Evolutionary conservation across 345 rosid genomes (phyloP), one percentile per base, ranked within the genome.

Genomic region (Pelargonium nanum): DNA sequence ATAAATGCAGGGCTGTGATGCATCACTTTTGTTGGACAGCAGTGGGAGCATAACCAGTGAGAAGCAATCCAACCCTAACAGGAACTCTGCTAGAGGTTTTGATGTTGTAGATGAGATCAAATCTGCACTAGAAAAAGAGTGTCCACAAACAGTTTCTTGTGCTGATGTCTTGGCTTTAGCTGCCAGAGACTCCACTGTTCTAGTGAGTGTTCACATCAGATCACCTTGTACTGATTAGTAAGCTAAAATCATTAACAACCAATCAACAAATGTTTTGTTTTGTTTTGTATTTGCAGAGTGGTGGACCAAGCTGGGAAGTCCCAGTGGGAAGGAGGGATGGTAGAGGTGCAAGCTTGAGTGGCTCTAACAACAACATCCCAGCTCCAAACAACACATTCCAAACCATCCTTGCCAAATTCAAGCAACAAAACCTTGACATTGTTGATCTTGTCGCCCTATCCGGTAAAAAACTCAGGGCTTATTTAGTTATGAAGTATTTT

Each of bases 121-220:
- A 70, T 67, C 78, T 63, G 93, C 88, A 17, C 26, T 89, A 2
- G 98, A 89, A 71, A 81, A 81, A 68, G 80, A 72, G 71, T 89
- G 96, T 52, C 95, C 96, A 61, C 63, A 71, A 19, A 89, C 75
- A 2, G 95, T 92, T 15, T 92, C 98, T 55, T 92, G 95, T 52
- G 96, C 98, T 60, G 96, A 92, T 72, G 70, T 78, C 22, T 17
- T 92, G 66, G 77, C 91, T 51, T 69, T 92, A 58, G 89, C 85
- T 53, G 96, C 96, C 56, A 85, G 98, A 81, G 96, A 92, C 71
- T 87, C 98, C 50, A 83, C 98, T 30, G 81, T 81, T 78, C 83
- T 92, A 24, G 96, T 87, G 69, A 82, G 84, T 68, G 24, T 23
- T 25, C n/a, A 20, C 3, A 55, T 19, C n/a, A n/a, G n/a, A n/a